These are phyloP conservation scores for Arctium lappa DNA, from an alignment of 129 eudicot species.

Conservation along the genomic window DNA sequence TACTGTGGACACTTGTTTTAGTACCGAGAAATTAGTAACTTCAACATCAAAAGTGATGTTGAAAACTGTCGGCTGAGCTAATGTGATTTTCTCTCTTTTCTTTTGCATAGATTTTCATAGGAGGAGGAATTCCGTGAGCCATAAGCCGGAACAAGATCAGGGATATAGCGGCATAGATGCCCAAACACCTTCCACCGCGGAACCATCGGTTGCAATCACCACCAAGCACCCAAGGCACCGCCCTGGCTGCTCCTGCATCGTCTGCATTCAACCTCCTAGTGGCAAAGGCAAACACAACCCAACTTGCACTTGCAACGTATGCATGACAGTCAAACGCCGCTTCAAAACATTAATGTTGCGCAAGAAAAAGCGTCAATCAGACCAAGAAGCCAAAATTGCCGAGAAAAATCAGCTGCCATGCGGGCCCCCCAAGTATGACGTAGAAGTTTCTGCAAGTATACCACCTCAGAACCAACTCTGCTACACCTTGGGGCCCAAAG, in stretches of 20 bases:
- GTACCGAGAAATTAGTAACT: too few species aligned
- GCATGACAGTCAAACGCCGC: constrained; percentile 94
- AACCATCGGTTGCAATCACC: constrained; percentile 61
- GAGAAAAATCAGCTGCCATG: constrained; percentile 33
- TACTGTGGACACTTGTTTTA: too few species aligned
- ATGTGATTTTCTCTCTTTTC: neutral
- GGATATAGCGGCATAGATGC: constrained; percentile 23
- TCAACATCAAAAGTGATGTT: too few species aligned
- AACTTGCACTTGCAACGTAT: constrained; percentile 72
- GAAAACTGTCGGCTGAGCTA: neutral
- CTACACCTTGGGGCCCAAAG: constrained; percentile 19
- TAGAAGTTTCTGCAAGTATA: neutral
- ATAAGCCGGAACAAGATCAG: constrained; percentile 34
- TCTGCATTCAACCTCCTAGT: constrained; percentile 96
- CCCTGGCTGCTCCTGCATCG: constrained; percentile 93
- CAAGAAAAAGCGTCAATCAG: constrained; percentile 86
- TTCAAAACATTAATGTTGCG: constrained; percentile 90
- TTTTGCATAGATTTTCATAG: constrained; percentile 54
- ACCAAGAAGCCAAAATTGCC: constrained; percentile 84
- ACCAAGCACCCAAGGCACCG: constrained; percentile 97
- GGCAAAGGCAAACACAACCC: constrained; percentile 96
- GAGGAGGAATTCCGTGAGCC: constrained; percentile 23
- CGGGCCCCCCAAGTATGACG: neutral
- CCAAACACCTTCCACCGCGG: constrained; percentile 22
- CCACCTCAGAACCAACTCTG: neutral